A percentile compares a stretch with the other conserved stretches of the same genome.
Conservation (phyloP, 129 eudicot genomes). For the Pulicaria dysenterica region DNA sequence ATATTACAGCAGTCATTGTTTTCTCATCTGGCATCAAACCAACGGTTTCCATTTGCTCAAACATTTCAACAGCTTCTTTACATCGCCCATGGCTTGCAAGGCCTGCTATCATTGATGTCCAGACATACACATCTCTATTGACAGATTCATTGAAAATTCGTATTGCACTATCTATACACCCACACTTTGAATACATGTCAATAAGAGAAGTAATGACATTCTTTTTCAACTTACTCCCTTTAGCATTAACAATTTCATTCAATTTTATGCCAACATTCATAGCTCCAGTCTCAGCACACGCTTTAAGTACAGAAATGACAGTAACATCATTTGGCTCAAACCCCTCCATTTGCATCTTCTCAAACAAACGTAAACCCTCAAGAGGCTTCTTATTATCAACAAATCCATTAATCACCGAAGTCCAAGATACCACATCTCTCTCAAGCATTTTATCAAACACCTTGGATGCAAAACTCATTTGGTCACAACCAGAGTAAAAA, state of each 20-base stretch:
- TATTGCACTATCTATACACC: conserved; percentile 50
- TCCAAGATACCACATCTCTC: conserved; percentile 56
- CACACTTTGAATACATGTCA: conserved; percentile 62
- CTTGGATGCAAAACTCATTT: conserved; percentile 27
- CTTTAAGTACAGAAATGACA: conserved; percentile 50
- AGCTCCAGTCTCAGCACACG: conserved; percentile 60
- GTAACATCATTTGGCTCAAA: conserved; percentile 49
- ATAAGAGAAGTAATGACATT: conserved; percentile 55
- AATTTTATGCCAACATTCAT: conserved; percentile 39
- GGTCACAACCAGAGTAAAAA: conserved; percentile 41
- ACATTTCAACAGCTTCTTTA: conserved; percentile 44
- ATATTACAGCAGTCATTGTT: conserved; percentile 45
- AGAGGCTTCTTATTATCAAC: conserved; percentile 41
- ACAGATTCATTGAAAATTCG: conserved; percentile 32
- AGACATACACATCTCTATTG: conserved; percentile 46
- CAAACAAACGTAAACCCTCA: conserved; percentile 38
- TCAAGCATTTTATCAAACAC: conserved; percentile 62
- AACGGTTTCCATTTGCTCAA: conserved; percentile 33
- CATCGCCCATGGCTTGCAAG: conserved; percentile 53
- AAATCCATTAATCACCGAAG: conserved; percentile 48
- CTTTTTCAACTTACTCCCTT: conserved; percentile 21
- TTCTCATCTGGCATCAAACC: conserved; percentile 51
- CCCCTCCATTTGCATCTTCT: conserved; percentile 41
- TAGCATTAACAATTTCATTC: conserved; percentile 25
- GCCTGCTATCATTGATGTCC: conserved; percentile 56